A percentile compares a stretch with the other conserved stretches of the same genome.
Conservation (phyloP, 1,284 basidiomycete species). For the Phaffia rhodozyma region DNA sequence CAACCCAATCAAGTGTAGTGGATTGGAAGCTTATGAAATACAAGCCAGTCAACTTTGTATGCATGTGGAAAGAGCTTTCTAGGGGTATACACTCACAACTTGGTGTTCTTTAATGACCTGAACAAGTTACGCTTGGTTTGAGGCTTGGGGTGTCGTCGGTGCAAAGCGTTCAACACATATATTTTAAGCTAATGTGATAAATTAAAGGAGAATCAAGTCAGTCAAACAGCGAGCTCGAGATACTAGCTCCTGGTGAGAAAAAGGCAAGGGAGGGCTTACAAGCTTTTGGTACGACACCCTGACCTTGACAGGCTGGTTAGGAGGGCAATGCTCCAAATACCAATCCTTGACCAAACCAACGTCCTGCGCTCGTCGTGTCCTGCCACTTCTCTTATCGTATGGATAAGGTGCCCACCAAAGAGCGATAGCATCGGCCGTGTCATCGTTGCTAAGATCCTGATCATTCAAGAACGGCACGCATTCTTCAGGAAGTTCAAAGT, state of each 20-base stretch:
- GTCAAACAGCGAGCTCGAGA: neutral
- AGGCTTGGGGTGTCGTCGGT: constrained; percentile 78
- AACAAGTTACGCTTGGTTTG: constrained; percentile 98
- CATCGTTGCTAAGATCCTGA: constrained; percentile 72
- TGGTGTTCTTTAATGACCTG: constrained; percentile 90
- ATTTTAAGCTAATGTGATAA: constrained; percentile 53
- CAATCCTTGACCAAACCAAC: constrained; percentile 93
- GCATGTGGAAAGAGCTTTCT: no score
- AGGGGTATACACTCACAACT: constrained; percentile 45
- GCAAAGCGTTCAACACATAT: constrained; percentile 88
- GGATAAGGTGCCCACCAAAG: constrained; percentile 99
- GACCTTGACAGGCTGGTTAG: constrained; percentile 92
- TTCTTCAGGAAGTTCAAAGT: constrained; percentile 70
- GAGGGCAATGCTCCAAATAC: constrained; percentile 96
- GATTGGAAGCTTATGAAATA: constrained; percentile 60
- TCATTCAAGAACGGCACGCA: constrained; percentile 74
- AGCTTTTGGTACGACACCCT: constrained; percentile 99
- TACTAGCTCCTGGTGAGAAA: neutral
- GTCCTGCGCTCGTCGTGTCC: constrained; percentile 88
- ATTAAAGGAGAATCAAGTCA: neutral
- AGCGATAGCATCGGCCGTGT: constrained; percentile 92
- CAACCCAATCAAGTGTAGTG: constrained; percentile 96
- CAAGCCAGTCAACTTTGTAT: neutral
- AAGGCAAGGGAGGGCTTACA: constrained; percentile 21
- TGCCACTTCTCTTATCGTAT: constrained; percentile 82